phyloP scores from a whole-genome alignment of 176 grass and related monocot genomes.

The sorghum (Sorghum bicolor) region Sorghum_bicolor_NCBIv3 NC_012870.2:11583501-11584000 shows the following conservation, averaged over 20 bases:
- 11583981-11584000: slow-evolving; percentile 44
- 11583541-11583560: slow-evolving; percentile 42
- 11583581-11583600: slow-evolving; percentile 2
- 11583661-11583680: slow-evolving; percentile 15
- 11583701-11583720: background rate
- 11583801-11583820: slow-evolving; percentile 31
- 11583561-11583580: slow-evolving; percentile 27
- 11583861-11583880: slow-evolving; percentile 41
- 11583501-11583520: slow-evolving; percentile 25
- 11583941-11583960: slow-evolving; percentile 33
- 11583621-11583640: slow-evolving; percentile 6
- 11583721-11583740: slow-evolving; percentile 59
- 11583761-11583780: slow-evolving; percentile 53
- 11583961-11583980: slow-evolving; percentile 24
- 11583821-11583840: slow-evolving; percentile 13
- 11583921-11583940: slow-evolving; percentile 16
- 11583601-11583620: slow-evolving; percentile 30
- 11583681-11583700: slow-evolving; percentile 32
- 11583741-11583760: slow-evolving; percentile 71
- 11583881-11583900: background rate
- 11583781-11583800: slow-evolving; percentile 43
- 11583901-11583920: background rate
- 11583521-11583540: slow-evolving; percentile 29
- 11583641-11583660: slow-evolving; percentile 20
- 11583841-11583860: slow-evolving; percentile 42